Conservation (phyloP, 73 alveolate species). For the Tetrahymena thermophila region DNA sequence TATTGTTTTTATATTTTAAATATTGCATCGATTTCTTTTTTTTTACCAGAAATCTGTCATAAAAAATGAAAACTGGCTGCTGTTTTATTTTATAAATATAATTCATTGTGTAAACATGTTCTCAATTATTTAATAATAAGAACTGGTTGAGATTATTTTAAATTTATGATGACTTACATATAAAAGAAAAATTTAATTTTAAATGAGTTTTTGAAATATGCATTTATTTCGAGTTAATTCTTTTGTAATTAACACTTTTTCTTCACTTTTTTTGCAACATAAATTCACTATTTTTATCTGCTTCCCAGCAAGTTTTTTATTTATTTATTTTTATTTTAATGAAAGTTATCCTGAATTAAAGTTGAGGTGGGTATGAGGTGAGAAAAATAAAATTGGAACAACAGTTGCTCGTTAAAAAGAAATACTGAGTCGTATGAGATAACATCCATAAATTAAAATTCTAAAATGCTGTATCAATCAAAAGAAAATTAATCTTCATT, state of each 20-base stretch:
- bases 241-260: not conserved
- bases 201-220: too few species aligned
- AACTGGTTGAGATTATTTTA: not conserved
- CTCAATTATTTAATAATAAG: not conserved
- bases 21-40: not conserved
- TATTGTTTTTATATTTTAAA: too few species aligned
- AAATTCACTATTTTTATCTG: not conserved
- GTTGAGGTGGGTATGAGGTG: not conserved
- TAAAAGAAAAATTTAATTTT: not conserved
- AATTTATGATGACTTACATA: not conserved
- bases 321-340: too few species aligned
- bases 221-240: not conserved
- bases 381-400: not conserved
- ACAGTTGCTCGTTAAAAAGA: not conserved
- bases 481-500: not conserved
- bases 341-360: not conserved
- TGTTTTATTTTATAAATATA: not conserved
- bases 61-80: not conserved
- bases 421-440: too few species aligned
- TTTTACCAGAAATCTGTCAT: not conserved
- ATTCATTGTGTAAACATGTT: not conserved
- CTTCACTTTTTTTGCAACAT: not conserved
- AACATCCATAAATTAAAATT: not conserved
- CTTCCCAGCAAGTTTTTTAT: not conserved
- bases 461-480: not conserved